These are phyloP conservation scores for Collybia nuda DNA, from an alignment of 768 basidiomycete genomes.

Conservation along the genomic window DNA sequence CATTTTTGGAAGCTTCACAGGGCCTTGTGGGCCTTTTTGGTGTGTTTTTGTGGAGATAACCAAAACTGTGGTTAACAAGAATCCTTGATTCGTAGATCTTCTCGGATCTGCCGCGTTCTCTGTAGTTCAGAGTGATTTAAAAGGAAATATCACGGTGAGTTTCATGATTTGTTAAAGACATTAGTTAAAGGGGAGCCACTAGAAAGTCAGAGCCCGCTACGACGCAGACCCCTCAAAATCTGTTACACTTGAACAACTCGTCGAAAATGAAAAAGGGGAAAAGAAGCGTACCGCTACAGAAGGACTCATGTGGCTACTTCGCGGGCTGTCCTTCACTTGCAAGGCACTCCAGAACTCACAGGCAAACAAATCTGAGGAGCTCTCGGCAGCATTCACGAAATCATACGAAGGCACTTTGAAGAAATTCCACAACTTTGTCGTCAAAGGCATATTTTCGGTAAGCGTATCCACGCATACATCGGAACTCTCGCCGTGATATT, in stretches of 20 bases:
- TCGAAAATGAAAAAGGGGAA: slow-evolving; percentile 80
- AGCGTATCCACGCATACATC: slow-evolving; percentile 24
- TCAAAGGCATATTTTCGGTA: slow-evolving; percentile 59
- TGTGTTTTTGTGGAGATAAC: slow-evolving; percentile 31
- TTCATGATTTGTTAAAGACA: background rate
- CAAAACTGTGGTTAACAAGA: background rate
- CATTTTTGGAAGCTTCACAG: slow-evolving; percentile 85
- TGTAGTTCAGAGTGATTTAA: slow-evolving; percentile 83
- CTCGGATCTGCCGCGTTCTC: slow-evolving; percentile 84
- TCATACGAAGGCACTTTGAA: slow-evolving; percentile 84
- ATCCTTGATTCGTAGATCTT: slow-evolving; percentile 53
- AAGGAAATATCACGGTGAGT: slow-evolving; percentile 85
- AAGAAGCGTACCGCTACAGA: slow-evolving; percentile 90
- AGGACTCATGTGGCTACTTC: slow-evolving; percentile 91
- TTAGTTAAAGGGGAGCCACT: slow-evolving; percentile 1
- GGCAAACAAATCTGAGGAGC: slow-evolving; percentile 59
- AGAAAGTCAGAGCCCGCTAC: slow-evolving; percentile 92
- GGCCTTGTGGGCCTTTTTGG: slow-evolving; percentile 92
- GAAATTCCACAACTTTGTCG: slow-evolving; percentile 79
- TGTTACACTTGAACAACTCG: slow-evolving; percentile 79
- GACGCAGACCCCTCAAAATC: slow-evolving; percentile 63
- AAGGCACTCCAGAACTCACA: slow-evolving; percentile 74
- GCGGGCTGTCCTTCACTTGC: slow-evolving; percentile 90
- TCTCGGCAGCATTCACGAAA: slow-evolving; percentile 72
- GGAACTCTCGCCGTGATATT: background rate